A percentile compares a stretch with the other conserved stretches of the same genome.
Evolutionary conservation across 495 filamentous ascomycete species (phyloP).

Genomic region (Friedmanniomyces endolithicus): DNA sequence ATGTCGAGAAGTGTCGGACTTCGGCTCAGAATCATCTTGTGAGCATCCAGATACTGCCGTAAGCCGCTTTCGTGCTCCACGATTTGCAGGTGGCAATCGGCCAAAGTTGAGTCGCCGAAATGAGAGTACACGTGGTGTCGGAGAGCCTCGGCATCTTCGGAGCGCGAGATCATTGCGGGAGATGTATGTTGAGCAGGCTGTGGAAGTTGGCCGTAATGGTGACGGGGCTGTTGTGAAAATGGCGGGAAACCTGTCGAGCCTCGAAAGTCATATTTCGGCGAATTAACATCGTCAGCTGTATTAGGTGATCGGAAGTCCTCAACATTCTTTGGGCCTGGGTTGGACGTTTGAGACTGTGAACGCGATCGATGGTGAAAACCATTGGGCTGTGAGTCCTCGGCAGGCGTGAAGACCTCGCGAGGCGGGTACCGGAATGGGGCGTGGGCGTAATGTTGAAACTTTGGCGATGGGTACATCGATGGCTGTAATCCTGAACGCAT

Average conservation of each 20-base stretch:
- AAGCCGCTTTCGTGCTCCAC: slow-evolving; percentile 7
- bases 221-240: not conserved
- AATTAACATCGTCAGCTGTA: not conserved
- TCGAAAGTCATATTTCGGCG: not conserved
- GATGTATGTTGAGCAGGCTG: not conserved
- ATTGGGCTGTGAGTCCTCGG: slow-evolving; percentile 1
- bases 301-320: not conserved
- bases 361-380: slow-evolving; percentile 1
- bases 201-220: slow-evolving; percentile 5
- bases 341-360: slow-evolving; percentile 7
- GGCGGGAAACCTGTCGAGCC: not conserved
- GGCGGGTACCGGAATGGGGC: slow-evolving; percentile 9
- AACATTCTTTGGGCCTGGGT: not conserved
- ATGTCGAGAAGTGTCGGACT: slow-evolving; percentile 22
- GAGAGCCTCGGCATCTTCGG: slow-evolving; percentile 15
- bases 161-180: not conserved
- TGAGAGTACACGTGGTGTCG: slow-evolving; percentile 23
- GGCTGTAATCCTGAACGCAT: not conserved
- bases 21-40: slow-evolving; percentile 24
- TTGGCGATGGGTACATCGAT: not conserved
- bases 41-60: slow-evolving; percentile 18
- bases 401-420: slow-evolving; percentile 11
- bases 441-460: slow-evolving; percentile 2
- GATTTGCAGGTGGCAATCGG: slow-evolving; percentile 26
- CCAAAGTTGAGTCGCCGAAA: slow-evolving; percentile 23